Base-by-base conservation (phyloP, 2,329 filamentous ascomycete species). In the Thielaviopsis musarum region DNA sequence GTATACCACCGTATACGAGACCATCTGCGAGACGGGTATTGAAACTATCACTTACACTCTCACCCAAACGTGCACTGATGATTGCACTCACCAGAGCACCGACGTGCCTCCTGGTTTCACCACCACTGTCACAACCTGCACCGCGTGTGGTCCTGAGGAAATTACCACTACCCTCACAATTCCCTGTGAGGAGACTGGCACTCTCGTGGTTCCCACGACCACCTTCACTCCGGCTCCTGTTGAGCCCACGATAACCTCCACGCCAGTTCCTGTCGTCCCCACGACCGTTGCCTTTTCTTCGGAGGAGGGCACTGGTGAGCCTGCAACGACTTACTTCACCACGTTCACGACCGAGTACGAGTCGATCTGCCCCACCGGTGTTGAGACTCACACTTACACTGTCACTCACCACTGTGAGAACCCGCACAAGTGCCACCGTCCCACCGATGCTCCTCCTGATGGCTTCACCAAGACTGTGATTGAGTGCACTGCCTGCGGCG, bases 101-200 rank as follows among this genome's bases (percentile, higher is more conserved):
- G 60, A 28, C 10, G 54, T 61, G 19, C 60, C 60, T 12, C 57
- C 54, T n/a, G 62, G 62, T 21, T 62, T 63, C 58, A 63, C 62
- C 17, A 62, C 49, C 17, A 61, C 58, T 1, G 60, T 59, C 21
- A 53, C 51, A 1, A 52, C 58, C 7, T 53, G 60, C 58, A 54
- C 55, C 38, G 45, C 34, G 3, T 57, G 52, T 41, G 61, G 51
- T 15, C 48, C 38, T 26, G 38, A 49, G 1, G 49, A 49, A 1
- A 17, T 55, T 22, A 58, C 58, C 13, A 54, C 58, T 0, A 56
- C 57, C 10, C 53, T 62, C 51, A 62, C 55, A 5, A 57, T 62
- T 10, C 58, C 60, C 9, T 57, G 53, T 17, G 60, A 54, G 22
- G 60, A 54, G 30, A 62, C 53, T 30, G 41, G 12, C 4, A 22